A percentile compares a stretch with the other conserved stretches of the same genome.
These are phyloP conservation scores for Colletotrichum sp. DNA, from an alignment of 2,329 filamentous ascomycete genomes.

Conservation along the genomic window DNA sequence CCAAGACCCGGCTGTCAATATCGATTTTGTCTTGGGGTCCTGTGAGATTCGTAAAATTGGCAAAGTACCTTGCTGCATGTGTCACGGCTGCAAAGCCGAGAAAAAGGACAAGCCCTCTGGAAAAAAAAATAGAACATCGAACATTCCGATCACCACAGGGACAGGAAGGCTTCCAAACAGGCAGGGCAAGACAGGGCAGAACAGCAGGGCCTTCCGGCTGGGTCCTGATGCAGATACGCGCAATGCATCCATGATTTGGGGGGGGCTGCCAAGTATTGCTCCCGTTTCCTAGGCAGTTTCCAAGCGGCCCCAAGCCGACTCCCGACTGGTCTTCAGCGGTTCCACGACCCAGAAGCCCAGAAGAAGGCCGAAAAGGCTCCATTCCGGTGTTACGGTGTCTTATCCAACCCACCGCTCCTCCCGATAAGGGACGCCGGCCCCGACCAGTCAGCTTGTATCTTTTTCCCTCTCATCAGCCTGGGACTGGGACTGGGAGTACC, in stretches of 20 bases:
- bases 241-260: slow-evolving; percentile 11
- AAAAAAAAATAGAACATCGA: slow-evolving; percentile 9
- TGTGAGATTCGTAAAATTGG: neutral
- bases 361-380: neutral
- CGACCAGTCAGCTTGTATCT: slow-evolving; percentile 7
- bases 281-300: neutral
- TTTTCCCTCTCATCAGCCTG: neutral
- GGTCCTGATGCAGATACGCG: slow-evolving; percentile 18
- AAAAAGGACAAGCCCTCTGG: neutral
- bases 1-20: neutral
- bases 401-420: slow-evolving; percentile 5
- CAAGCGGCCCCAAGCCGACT: neutral
- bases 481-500: neutral
- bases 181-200: neutral
- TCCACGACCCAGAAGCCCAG: neutral
- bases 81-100: slow-evolving; percentile 12
- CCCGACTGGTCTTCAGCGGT: neutral
- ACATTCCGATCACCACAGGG: slow-evolving; percentile 20
- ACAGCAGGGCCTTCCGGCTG: neutral
- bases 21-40: neutral
- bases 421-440: slow-evolving; percentile 9
- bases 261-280: slow-evolving; percentile 6
- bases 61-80: neutral
- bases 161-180: slow-evolving; percentile 1
- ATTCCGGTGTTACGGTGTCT: slow-evolving; percentile 2